Conservation (phyloP, 805 yeast species). For the Cyberlindnera misumaiensis region DNA sequence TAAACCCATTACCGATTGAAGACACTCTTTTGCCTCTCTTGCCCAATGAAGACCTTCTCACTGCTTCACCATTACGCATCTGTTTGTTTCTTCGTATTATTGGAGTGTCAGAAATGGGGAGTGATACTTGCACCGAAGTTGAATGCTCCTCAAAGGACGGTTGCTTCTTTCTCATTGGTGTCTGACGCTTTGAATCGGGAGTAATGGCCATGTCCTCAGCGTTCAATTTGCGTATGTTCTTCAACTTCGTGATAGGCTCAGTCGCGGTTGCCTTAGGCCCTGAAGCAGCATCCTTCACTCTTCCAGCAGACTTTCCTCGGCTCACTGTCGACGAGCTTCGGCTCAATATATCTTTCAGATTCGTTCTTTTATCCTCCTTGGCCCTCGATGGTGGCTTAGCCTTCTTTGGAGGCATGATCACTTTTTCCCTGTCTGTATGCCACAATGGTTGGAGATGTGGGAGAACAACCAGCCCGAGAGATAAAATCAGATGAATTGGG, state of each 20-base stretch:
- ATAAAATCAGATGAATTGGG: too few relatives aligned
- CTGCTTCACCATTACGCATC: conserved; percentile 20
- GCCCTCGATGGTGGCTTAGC: not conserved
- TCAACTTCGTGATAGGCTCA: not conserved
- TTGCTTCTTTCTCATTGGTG: conserved; percentile 3
- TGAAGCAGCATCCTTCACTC: conserved; percentile 17
- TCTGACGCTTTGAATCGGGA: conserved; percentile 14
- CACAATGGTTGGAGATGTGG: too few relatives aligned
- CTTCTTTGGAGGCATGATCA: conserved; percentile 2
- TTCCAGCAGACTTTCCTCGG: conserved; percentile 4
- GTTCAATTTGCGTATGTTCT: conserved; percentile 5
- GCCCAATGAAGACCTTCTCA: conserved; percentile 44
- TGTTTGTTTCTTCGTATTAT: conserved; percentile 30
- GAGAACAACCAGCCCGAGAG: too few relatives aligned
- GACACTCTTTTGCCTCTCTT: conserved; percentile 67
- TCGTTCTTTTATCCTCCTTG: conserved; percentile 15
- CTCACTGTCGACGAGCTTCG: conserved; percentile 8
- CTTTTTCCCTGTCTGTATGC: not conserved
- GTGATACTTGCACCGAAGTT: conserved; percentile 21
- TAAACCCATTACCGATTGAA: conserved; percentile 68
- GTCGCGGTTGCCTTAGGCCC: not conserved
- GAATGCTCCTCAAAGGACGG: conserved; percentile 19
- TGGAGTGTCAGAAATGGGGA: conserved; percentile 33
- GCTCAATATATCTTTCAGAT: conserved; percentile 20
- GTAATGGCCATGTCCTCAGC: conserved; percentile 19